phyloP scores from a whole-genome alignment of 768 basidiomycete genomes.

The Trametes villosa region DNA sequence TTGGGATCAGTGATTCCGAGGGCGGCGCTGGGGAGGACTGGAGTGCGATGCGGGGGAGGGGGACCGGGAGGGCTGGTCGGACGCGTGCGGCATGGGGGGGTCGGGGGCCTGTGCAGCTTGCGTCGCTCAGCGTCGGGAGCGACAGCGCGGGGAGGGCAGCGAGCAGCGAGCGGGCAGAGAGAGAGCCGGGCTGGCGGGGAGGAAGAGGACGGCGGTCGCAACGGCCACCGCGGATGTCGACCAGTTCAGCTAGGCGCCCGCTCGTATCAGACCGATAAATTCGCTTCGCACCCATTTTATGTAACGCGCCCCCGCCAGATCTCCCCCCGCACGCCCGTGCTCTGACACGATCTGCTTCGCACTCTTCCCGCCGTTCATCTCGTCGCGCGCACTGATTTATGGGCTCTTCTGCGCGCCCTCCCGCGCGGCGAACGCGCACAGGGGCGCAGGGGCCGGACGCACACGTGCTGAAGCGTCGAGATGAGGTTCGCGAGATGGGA shows the following conservation, averaged over 20 bases:
- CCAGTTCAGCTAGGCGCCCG: conserved; percentile 13
- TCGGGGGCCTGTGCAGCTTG: background rate
- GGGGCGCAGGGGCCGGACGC: background rate
- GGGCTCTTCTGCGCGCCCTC: background rate
- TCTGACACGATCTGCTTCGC: no score
- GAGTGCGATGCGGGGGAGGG: conserved; percentile 3
- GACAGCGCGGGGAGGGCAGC: background rate
- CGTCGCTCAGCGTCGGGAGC: background rate
- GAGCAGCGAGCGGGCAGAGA: background rate
- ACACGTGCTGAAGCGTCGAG: background rate
- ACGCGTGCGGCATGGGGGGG: conserved; percentile 2
- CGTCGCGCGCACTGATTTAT: background rate
- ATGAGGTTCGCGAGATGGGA: conserved; percentile 2
- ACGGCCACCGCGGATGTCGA: conserved; percentile 19
- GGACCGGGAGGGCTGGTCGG: background rate
- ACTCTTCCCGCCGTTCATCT: background rate
- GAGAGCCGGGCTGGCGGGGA: conserved; percentile 1
- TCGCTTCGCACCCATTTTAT: conserved; percentile 11
- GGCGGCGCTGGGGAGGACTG: background rate
- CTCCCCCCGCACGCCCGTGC: background rate
- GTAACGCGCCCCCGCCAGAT: background rate
- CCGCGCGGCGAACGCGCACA: background rate
- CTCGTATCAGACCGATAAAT: conserved; percentile 20
- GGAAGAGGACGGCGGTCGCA: conserved; percentile 9
- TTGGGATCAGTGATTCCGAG: conserved; percentile 26